Conservation (phyloP, 2,329 filamentous ascomycete genomes). For the Calonectria leucothoes region DNA sequence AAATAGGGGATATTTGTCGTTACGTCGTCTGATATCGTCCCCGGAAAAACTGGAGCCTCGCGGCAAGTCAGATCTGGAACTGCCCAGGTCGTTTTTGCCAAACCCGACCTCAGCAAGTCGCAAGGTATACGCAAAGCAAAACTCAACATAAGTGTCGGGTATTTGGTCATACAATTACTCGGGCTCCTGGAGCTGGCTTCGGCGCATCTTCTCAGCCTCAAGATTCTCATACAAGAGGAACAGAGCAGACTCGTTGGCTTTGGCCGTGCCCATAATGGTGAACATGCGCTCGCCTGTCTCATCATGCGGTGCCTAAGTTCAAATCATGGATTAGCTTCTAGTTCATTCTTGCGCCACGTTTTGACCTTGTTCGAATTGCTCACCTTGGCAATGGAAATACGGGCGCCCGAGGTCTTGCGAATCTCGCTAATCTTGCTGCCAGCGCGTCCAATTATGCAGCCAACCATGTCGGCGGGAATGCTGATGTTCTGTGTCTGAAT, state of each 20-base stretch:
- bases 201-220: constrained; percentile 98
- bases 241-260: constrained; percentile 94
- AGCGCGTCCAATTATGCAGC: constrained; percentile 96
- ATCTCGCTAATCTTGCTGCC: constrained; percentile 99
- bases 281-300: constrained; percentile 99
- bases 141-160: constrained; percentile 34
- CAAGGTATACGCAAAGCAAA: constrained; percentile 44
- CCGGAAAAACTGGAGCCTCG: constrained; percentile 68
- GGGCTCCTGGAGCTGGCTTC: constrained; percentile 77
- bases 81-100: constrained; percentile 60
- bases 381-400: constrained; percentile 96
- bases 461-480: constrained; percentile 99
- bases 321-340: neutral
- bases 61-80: constrained; percentile 72
- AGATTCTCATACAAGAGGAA: constrained; percentile 99
- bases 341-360: neutral
- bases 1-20: constrained; percentile 49
- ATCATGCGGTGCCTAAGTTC: constrained; percentile 83
- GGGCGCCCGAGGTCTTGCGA: constrained; percentile 93
- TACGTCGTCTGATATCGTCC: constrained; percentile 57
- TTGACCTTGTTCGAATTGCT: constrained; percentile 28
- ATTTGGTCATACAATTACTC: constrained; percentile 55
- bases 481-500: constrained; percentile 99
- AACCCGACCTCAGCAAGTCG: constrained; percentile 55
- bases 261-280: constrained; percentile 96